Base-by-base conservation (phyloP, 2,329 filamentous ascomycete genomes). In the Mollisiaceae sp. region DNA sequence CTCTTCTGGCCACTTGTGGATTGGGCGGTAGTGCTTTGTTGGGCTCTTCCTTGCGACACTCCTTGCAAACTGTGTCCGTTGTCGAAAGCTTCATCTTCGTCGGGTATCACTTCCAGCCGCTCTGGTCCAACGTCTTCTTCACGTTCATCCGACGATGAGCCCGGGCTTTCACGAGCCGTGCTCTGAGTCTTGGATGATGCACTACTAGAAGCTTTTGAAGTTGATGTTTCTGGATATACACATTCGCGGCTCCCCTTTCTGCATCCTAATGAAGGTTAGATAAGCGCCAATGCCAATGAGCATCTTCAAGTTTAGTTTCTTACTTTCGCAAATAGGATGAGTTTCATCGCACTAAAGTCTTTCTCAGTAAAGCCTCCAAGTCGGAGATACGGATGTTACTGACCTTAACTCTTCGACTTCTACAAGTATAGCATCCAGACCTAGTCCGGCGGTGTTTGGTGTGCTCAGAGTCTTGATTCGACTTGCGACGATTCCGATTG, bases 361-460 rank as follows among this genome's bases (percentile, higher is more conserved):
- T 55, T 32, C 20, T 35, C 39, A 50, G 55, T 55, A 15, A 35
- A 24, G 32, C 27, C 4, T 60, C 18, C 20, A 27, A 52, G n/a
- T 54, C 50, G 2, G 27, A 14, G 18, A 18, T 20, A 35, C 52
- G 27, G 39, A 41, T 22, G 15, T 27, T 59, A 59, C 75, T 70
- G 81, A 89, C 88, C 83, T 91, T 98, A 60, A 98, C 94, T 77
- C 95, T 87, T 71, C 95, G 87, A 73, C 89, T 90, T 65, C 95
- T 87, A 78, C 95, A 99, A 56, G 94, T 98, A 76, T 87, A 97
- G 80, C 95, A 99, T 35, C 95, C 95, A 69, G 93, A 97, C 72
- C 95, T 86, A 52, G 95, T 98, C 71, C 95, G 88, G 67, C 94
- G 90, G 77, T 98, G 94, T 79, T 98, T 98, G 71, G 96, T 91